phyloP scores from a whole-genome alignment of 1,139 yeast species.

The Nakaseomyces sp. region DNA sequence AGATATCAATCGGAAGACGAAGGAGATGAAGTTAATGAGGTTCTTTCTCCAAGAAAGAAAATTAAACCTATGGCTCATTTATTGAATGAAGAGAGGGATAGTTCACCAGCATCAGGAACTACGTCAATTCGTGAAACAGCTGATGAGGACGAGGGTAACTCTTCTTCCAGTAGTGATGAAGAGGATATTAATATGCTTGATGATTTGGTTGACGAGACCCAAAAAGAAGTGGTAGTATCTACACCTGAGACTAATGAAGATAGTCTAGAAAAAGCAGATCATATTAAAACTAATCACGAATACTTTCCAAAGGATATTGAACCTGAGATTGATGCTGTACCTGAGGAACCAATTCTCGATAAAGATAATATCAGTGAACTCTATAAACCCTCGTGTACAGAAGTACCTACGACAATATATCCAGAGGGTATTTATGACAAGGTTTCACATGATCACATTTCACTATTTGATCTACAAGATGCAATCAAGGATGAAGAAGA shows the following conservation, averaged over 20 bases:
- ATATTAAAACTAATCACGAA: not conserved
- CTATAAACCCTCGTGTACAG: constrained; percentile 22
- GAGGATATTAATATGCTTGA: constrained; percentile 7
- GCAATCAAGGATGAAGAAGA: constrained; percentile 71
- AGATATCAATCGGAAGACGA: constrained; percentile 14
- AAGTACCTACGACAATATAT: constrained; percentile 23
- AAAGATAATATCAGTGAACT: not conserved
- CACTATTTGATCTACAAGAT: constrained; percentile 45
- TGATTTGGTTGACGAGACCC: not conserved
- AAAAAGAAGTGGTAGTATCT: constrained; percentile 9
- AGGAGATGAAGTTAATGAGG: constrained; percentile 13
- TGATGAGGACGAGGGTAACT: constrained; percentile 27
- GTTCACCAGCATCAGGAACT: constrained; percentile 1
- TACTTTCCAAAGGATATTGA: not conserved
- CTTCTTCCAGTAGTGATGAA: constrained; percentile 12
- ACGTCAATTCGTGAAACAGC: constrained; percentile 33
- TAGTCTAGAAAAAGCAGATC: not conserved
- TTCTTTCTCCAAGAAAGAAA: constrained; percentile 12
- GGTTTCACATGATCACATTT: constrained; percentile 24
- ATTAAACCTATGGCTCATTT: constrained; percentile 61
- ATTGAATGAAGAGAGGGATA: constrained; percentile 42
- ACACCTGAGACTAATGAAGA: constrained; percentile 6
- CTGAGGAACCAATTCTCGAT: not conserved
- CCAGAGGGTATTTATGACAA: constrained; percentile 21
- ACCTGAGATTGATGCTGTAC: too few species aligned